Percentiles rank a stretch among this genome's conserved stretches.
phyloP scores from a whole-genome alignment of 2,329 filamentous ascomycete genomes.

The Thielaviopsis populi region DNA sequence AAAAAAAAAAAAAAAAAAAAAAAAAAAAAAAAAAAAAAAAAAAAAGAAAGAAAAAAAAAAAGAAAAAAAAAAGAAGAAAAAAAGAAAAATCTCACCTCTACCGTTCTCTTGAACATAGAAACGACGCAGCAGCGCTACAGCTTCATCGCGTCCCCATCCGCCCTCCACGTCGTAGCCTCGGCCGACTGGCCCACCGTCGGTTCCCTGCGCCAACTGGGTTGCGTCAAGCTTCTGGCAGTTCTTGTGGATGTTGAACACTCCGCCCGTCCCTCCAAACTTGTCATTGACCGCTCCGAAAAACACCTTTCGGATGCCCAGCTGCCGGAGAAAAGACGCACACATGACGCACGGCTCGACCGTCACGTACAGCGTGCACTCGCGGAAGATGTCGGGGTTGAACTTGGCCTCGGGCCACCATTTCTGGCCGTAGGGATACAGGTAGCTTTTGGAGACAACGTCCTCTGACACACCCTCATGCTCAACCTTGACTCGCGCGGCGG shows the following conservation, averaged over 20 bases:
- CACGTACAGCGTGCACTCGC: slow-evolving; percentile 70
- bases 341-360: slow-evolving; percentile 98
- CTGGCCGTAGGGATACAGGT: slow-evolving; percentile 47
- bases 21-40: neutral
- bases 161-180: slow-evolving; percentile 68
- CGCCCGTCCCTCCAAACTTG: slow-evolving; percentile 89
- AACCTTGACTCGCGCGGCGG: slow-evolving; percentile 14
- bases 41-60: neutral
- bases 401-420: slow-evolving; percentile 25
- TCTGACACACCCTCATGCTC: slow-evolving; percentile 23
- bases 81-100: slow-evolving; percentile 46
- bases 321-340: slow-evolving; percentile 85
- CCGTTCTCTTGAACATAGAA: slow-evolving; percentile 99
- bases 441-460: slow-evolving; percentile 38
- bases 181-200: slow-evolving; percentile 57
- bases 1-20: too few relatives aligned
- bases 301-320: slow-evolving; percentile 74
- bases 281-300: slow-evolving; percentile 95
- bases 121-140: slow-evolving; percentile 76
- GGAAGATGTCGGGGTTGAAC: slow-evolving; percentile 23
- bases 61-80: neutral
- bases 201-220: slow-evolving; percentile 19
- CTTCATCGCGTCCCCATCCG: slow-evolving; percentile 79
- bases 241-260: slow-evolving; percentile 70
- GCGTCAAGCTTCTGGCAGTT: slow-evolving; percentile 17